Evolutionary conservation across 2,329 filamentous ascomycete genomes (phyloP).

Genomic region (Thelonectria olida): DNA sequence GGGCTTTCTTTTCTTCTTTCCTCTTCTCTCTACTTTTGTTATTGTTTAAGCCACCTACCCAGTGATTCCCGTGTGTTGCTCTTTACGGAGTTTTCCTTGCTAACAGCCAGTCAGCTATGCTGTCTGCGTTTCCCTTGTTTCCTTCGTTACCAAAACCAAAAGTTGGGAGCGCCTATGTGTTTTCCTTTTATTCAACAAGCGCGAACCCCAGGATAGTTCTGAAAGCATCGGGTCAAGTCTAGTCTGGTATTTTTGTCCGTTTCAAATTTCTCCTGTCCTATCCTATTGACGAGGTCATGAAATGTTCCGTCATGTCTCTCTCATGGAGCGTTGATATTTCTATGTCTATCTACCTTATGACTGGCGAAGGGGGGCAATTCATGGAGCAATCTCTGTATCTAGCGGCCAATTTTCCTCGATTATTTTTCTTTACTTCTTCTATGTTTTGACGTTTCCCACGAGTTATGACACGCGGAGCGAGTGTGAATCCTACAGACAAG

Average conservation of each 20-base stretch:
- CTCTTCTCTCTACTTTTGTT: slow-evolving; percentile 32
- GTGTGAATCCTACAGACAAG: slow-evolving; percentile 30
- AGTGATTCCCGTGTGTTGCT: slow-evolving; percentile 40
- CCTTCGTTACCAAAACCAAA: slow-evolving; percentile 34
- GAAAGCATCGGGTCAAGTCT: slow-evolving; percentile 37
- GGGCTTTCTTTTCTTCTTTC: slow-evolving; percentile 28
- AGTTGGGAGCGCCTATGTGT: slow-evolving; percentile 36
- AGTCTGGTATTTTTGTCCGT: slow-evolving; percentile 35
- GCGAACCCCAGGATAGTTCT: slow-evolving; percentile 43
- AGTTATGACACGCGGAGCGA: slow-evolving; percentile 27
- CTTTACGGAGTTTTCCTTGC: slow-evolving; percentile 38
- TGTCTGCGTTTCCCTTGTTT: slow-evolving; percentile 35
- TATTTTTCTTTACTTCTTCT: slow-evolving; percentile 24
- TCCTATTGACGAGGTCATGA: slow-evolving; percentile 38
- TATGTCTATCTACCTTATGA: slow-evolving; percentile 34
- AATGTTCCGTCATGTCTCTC: slow-evolving; percentile 36
- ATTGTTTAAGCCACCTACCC: slow-evolving; percentile 32
- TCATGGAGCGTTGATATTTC: slow-evolving; percentile 38
- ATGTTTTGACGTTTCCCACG: slow-evolving; percentile 29
- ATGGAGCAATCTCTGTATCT: slow-evolving; percentile 40
- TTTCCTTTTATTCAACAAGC: slow-evolving; percentile 40
- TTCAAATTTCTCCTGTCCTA: slow-evolving; percentile 30
- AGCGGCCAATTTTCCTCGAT: slow-evolving; percentile 33
- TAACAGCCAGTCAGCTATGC: slow-evolving; percentile 32
- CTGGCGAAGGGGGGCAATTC: slow-evolving; percentile 34